Conservation (phyloP, 108 stramenopile species). For the Epithemia pelagica region DNA sequence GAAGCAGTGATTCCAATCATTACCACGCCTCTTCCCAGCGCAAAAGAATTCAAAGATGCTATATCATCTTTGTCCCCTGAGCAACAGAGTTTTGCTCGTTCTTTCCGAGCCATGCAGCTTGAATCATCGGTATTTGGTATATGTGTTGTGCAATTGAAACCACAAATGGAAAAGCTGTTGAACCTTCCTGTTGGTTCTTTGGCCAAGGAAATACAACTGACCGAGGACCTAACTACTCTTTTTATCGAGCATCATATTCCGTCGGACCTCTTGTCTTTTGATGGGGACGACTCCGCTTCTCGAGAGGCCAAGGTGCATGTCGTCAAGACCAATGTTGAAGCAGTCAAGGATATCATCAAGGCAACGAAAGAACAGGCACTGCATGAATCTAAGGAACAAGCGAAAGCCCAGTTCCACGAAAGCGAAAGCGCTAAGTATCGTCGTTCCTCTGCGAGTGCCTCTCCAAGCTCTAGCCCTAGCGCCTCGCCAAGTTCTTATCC, state of each 20-base stretch:
- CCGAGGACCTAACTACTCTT: slow-evolving; percentile 55
- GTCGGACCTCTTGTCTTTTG: slow-evolving; percentile 54
- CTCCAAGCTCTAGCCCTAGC: not conserved
- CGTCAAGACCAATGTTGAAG: slow-evolving; percentile 45
- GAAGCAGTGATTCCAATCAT: slow-evolving; percentile 57
- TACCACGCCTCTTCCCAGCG: slow-evolving; percentile 55
- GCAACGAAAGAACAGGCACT: slow-evolving; percentile 9
- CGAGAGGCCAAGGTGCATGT: slow-evolving; percentile 26
- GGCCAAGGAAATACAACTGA: slow-evolving; percentile 65
- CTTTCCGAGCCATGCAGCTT: slow-evolving; percentile 64
- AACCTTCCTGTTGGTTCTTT: slow-evolving; percentile 40
- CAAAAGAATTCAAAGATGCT: slow-evolving; percentile 73
- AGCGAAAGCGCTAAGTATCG: not conserved
- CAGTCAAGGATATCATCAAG: slow-evolving; percentile 44
- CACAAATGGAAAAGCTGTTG: slow-evolving; percentile 59
- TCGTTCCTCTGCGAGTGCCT: not conserved
- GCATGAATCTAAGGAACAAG: slow-evolving; percentile 17
- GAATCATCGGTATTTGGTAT: slow-evolving; percentile 54
- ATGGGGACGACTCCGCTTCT: slow-evolving; percentile 18
- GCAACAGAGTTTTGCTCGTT: slow-evolving; percentile 57
- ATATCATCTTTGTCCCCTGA: slow-evolving; percentile 64
- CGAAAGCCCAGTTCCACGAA: slow-evolving; percentile 18
- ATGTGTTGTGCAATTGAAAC: slow-evolving; percentile 59
- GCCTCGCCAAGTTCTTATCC: not conserved
- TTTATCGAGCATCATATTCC: slow-evolving; percentile 71